phyloP scores from a whole-genome alignment of 1,139 yeast species.

The Kodamaea derodonti region DNA sequence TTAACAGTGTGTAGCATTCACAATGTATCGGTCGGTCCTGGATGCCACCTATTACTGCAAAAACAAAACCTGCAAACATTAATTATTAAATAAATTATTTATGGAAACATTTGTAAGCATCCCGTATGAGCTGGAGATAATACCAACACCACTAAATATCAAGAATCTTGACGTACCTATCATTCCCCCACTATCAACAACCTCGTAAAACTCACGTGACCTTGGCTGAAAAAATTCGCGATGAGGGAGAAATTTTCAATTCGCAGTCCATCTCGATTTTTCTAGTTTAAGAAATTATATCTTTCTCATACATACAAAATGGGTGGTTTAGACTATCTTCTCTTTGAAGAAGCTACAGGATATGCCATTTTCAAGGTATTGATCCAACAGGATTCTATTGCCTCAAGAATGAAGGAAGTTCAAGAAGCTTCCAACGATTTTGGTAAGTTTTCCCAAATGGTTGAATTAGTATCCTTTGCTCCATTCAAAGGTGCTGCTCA shows the following conservation, averaged over 20 bases:
- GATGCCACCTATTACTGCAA: too few relatives aligned
- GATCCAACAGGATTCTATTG: constrained; percentile 91
- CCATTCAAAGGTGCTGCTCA: constrained; percentile 99
- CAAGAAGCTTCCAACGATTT: constrained; percentile 89
- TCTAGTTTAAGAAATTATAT: neutral
- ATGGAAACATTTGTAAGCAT: too few relatives aligned
- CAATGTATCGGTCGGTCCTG: too few relatives aligned
- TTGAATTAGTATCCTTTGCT: constrained; percentile 91
- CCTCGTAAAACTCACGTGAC: too few relatives aligned
- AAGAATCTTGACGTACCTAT: too few relatives aligned
- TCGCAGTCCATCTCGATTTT: constrained; percentile 5
- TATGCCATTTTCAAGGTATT: constrained; percentile 94
- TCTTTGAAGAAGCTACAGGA: constrained; percentile 98
- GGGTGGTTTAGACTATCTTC: constrained; percentile 84
- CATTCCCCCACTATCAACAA: too few relatives aligned
- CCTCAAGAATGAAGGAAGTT: constrained; percentile 88
- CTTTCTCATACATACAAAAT: constrained; percentile 15
- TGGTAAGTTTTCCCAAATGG: constrained; percentile 84
- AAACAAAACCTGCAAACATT: too few relatives aligned
- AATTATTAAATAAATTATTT: too few relatives aligned
- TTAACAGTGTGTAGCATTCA: too few relatives aligned
- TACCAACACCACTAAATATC: too few relatives aligned
- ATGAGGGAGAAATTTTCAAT: constrained; percentile 18
- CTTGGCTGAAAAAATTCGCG: constrained; percentile 8
- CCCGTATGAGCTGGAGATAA: too few relatives aligned